phyloP scores from a whole-genome alignment of 2,329 filamentous ascomycete genomes.

The Neopestalotiopsis clavispora region DNA sequence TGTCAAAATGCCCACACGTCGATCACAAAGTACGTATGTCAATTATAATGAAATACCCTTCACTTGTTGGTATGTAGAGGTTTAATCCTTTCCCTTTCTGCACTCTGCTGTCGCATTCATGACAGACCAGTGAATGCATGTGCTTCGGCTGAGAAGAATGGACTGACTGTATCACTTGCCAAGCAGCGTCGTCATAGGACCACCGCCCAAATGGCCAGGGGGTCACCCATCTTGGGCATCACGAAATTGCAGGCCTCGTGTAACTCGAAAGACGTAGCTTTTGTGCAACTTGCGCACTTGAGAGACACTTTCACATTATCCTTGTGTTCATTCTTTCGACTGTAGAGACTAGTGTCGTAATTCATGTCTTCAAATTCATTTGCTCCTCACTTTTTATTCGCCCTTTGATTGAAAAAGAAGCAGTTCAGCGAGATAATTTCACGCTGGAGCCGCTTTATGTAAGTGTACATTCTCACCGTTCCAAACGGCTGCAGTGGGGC shows the following conservation, averaged over 20 bases:
- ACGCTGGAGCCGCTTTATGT: neutral
- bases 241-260: conserved; percentile 11
- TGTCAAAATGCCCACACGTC: neutral
- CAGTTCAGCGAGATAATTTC: neutral
- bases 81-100: too few species aligned
- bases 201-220: neutral
- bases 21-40: neutral
- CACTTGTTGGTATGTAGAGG: too few species aligned
- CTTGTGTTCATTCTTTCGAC: neutral
- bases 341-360: neutral
- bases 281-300: neutral
- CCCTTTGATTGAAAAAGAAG: too few species aligned
- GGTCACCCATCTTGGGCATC: neutral
- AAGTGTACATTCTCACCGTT: neutral
- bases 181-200: conserved; percentile 12
- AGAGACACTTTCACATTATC: neutral
- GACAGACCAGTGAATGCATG: neutral
- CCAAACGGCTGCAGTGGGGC: neutral
- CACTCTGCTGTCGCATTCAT: neutral
- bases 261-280: neutral
- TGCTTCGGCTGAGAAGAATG: neutral
- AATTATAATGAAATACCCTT: neutral
- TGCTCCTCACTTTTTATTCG: neutral
- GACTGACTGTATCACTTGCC: neutral
- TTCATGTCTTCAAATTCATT: neutral